Percentiles rank a stretch among this genome's conserved stretches.
phyloP scores from a whole-genome alignment of 495 filamentous ascomycete genomes.

The Extremus antarcticus region DNA sequence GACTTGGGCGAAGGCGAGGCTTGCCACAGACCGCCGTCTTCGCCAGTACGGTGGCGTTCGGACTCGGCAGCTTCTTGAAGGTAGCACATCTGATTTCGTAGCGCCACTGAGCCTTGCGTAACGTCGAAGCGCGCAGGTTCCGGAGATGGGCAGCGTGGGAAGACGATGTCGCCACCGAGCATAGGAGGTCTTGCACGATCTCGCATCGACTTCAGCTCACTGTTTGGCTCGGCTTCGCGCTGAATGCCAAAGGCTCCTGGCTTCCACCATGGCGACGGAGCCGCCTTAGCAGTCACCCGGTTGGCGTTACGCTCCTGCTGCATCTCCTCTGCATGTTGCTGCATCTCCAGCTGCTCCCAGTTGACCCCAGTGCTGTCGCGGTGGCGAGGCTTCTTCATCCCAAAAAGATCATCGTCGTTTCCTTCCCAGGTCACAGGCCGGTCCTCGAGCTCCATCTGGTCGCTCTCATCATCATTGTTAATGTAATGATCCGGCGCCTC shows the following conservation, averaged over 20 bases:
- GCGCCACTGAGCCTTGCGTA: constrained; percentile 28
- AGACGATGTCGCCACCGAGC: constrained; percentile 65
- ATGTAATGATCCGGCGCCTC: constrained; percentile 54
- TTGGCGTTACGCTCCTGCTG: constrained; percentile 24
- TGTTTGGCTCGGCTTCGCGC: constrained; percentile 27
- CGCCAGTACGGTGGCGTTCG: not conserved
- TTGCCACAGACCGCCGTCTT: constrained; percentile 29
- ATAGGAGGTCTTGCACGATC: constrained; percentile 61
- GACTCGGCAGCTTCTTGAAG: constrained; percentile 32
- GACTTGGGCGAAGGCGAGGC: not conserved
- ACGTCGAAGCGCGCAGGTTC: constrained; percentile 69
- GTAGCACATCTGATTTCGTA: constrained; percentile 38
- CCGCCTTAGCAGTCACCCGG: constrained; percentile 16
- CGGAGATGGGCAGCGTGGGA: constrained; percentile 68
- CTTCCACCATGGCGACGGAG: constrained; percentile 36
- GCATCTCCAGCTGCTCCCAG: constrained; percentile 38
- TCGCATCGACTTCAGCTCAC: constrained; percentile 39
- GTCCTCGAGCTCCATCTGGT: constrained; percentile 20
- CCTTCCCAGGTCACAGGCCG: constrained; percentile 21
- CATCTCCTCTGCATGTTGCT: constrained; percentile 32
- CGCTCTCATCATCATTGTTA: constrained; percentile 37
- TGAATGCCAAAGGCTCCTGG: constrained; percentile 3
- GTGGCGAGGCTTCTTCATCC: constrained; percentile 3
- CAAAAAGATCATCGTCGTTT: constrained; percentile 23
- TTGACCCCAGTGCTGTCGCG: constrained; percentile 25